These are phyloP conservation scores for Phyllosticta citriasiana DNA, from an alignment of 2,329 filamentous ascomycete species.

Conservation along the genomic window DNA sequence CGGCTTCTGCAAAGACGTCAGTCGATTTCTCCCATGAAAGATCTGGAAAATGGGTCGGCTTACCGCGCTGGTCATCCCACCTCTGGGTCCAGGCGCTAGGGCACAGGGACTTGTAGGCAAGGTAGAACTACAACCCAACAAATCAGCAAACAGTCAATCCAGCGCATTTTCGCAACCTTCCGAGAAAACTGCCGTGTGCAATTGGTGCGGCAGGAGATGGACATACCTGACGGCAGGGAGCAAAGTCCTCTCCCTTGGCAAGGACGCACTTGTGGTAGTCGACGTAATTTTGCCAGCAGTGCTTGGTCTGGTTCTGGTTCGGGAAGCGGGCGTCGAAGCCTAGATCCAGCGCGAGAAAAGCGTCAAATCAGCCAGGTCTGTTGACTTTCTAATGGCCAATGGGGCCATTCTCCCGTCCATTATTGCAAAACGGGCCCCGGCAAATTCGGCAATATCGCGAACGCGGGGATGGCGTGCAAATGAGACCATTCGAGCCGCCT, in stretches of 20 bases:
- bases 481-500: neutral
- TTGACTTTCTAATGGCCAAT: neutral
- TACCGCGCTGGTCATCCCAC: slow-evolving; percentile 97
- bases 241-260: slow-evolving; percentile 97
- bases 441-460: neutral
- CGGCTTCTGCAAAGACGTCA: slow-evolving; percentile 10
- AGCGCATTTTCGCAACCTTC: neutral
- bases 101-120: slow-evolving; percentile 95
- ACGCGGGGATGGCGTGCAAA: neutral
- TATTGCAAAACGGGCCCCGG: neutral
- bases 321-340: slow-evolving; percentile 99
- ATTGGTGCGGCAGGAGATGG: neutral
- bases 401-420: neutral
- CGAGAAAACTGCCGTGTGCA: too few species aligned
- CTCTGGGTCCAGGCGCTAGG: slow-evolving; percentile 85
- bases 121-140: slow-evolving; percentile 61
- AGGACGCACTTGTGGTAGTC: slow-evolving; percentile 99
- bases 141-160: neutral
- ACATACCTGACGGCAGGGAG: slow-evolving; percentile 85
- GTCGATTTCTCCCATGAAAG: neutral
- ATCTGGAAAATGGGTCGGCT: slow-evolving; percentile 22
- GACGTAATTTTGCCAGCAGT: slow-evolving; percentile 99
- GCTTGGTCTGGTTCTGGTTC: slow-evolving; percentile 96
- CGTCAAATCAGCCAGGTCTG: neutral
- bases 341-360: slow-evolving; percentile 27